Conservation (phyloP, 2,329 filamentous ascomycete genomes). For the Pseudovirgaria hyperparasitica region DNA sequence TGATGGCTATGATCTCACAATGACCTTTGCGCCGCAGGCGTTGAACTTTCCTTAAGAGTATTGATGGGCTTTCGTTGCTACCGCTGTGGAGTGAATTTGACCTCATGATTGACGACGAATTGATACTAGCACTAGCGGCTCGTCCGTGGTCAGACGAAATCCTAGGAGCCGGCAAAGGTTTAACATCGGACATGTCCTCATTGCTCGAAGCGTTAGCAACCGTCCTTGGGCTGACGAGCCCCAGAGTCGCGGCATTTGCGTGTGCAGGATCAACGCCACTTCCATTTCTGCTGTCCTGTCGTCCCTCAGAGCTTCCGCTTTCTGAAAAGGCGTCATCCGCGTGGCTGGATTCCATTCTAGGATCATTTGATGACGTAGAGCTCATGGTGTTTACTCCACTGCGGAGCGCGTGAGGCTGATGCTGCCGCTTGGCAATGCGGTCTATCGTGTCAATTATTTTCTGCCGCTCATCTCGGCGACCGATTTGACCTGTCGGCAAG, state of each 20-base stretch:
- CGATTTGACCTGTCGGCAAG: slow-evolving; percentile 69
- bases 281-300: slow-evolving; percentile 32
- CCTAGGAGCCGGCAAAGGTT: too few relatives aligned
- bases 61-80: too few relatives aligned
- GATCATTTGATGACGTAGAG: slow-evolving; percentile 40
- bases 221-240: too few relatives aligned
- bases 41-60: slow-evolving; percentile 28
- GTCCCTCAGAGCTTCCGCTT: slow-evolving; percentile 41
- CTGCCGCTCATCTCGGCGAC: slow-evolving; percentile 58
- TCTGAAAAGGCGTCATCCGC: slow-evolving; percentile 37
- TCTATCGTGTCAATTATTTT: slow-evolving; percentile 60
- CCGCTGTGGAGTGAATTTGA: too few relatives aligned
- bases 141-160: too few relatives aligned
- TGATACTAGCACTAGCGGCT: too few relatives aligned
- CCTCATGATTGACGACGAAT: too few relatives aligned
- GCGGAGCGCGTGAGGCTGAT: slow-evolving; percentile 12
- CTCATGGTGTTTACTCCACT: slow-evolving; percentile 36
- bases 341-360: slow-evolving; percentile 34
- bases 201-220: too few relatives aligned
- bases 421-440: slow-evolving; percentile 56
- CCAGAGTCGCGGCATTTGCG: too few relatives aligned
- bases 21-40: slow-evolving; percentile 41
- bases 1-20: slow-evolving; percentile 47
- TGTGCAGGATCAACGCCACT: slow-evolving; percentile 16
- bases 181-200: too few relatives aligned